Evolutionary conservation across 2,329 filamentous ascomycete species (phyloP), one percentile per base, ranked within the genome.

Genomic region (Fusarium agapanthi): DNA sequence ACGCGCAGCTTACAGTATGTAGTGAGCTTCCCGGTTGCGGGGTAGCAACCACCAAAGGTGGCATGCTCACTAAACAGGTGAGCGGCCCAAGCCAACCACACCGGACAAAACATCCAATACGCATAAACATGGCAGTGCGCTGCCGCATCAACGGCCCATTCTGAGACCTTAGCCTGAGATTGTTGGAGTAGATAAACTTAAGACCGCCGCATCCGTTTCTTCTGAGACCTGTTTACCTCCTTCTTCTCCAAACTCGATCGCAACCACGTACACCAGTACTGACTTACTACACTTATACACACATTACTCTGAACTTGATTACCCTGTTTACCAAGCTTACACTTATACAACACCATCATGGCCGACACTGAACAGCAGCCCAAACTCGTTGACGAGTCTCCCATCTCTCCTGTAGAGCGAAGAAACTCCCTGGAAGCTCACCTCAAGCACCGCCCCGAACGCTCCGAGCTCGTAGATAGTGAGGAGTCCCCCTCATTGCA

Each of bases 401-500:
- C 87, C 65, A 86, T 90, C 80, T 86, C 86, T 32, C 86, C 88
- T 58, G 79, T 86, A 63, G 84, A 80, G 45, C 87, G 89, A 76
- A 89, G 88, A 80, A 91, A 93, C 84, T 94, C 92, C 8, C 86
- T 95, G 18, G 91, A 93, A 81, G 90, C 91, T 76, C 90, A 93
- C 78, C 86, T 94, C 60, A 88, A 91, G 80, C 89, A 91, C 76
- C 92, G 94, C 44, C 92, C 92, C 30, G 89, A 94, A 28, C 90
- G 93, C 64, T 89, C 94, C 40, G 90, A 94, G 78, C 87, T 98
- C 28, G 85, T 97, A 71, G 92, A 96, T 80, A 92, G 93, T 95
- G 85, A 71, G 89, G 83, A 48, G 14, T 51, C 54, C 55, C 45
- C 26, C 34, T 32, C 38, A 85, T 37, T 59, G 28, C 34, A 69